These are phyloP conservation scores for Dinochytrium kinnereticum DNA, from an alignment of 371 early-diverging fungal species.

Conservation along the genomic window DNA sequence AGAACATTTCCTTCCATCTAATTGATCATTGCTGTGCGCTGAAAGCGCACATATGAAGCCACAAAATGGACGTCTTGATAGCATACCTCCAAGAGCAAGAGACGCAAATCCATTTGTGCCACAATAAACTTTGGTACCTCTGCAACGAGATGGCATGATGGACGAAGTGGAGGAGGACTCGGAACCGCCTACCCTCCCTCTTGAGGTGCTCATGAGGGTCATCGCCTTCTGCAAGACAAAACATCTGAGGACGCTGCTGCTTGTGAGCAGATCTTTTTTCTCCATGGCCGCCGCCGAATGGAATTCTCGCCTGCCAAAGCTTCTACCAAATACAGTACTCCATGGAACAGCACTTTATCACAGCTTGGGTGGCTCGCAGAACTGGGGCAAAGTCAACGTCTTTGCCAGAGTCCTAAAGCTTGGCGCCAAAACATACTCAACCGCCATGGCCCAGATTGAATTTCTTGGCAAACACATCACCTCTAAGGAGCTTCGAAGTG, in stretches of 20 bases:
- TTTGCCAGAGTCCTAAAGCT: slow-evolving; percentile 10
- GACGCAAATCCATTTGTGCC: too few species aligned
- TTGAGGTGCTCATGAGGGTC: background rate
- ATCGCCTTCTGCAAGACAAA: background rate
- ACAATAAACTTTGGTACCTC: too few species aligned
- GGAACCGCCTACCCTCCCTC: background rate
- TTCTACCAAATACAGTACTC: background rate
- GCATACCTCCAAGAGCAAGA: too few species aligned
- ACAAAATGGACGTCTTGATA: too few species aligned
- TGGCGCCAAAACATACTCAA: background rate
- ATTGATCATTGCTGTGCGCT: too few species aligned
- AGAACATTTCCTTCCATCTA: too few species aligned
- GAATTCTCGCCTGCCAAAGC: background rate
- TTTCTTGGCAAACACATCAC: slow-evolving; percentile 7
- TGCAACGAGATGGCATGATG: too few species aligned
- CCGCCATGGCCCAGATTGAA: background rate
- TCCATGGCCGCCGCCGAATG: slow-evolving; percentile 5
- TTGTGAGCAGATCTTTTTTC: slow-evolving; percentile 1
- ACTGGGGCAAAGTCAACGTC: slow-evolving; percentile 15
- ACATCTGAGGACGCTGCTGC: background rate
- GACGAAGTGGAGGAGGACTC: too few species aligned
- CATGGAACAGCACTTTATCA: background rate
- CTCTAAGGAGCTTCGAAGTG: background rate
- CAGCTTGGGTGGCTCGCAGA: background rate
- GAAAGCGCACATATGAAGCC: too few species aligned